Base-by-base conservation (phyloP, 768 basidiomycete genomes). In the Trametes cinnabarina region DNA sequence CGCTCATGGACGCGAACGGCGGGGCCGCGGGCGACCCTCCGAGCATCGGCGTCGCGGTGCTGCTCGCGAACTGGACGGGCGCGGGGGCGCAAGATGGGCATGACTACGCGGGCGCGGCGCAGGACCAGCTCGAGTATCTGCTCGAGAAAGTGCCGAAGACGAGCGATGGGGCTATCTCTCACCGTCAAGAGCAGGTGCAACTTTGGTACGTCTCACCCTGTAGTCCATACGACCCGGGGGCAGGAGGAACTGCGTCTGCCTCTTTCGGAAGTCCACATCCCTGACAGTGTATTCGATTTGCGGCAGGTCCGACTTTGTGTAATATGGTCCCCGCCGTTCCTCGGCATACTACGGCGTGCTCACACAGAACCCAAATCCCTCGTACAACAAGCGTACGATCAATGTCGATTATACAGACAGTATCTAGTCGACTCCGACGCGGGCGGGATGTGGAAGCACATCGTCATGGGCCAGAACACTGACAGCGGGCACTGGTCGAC, bases 241-340 rank as follows among this genome's bases (percentile, higher is more conserved):
- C 8, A 20, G 20, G 19, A 43, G 1, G 41, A 1, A 43, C 1
- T 22, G 19, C 4, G 19, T 23, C 41, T 43, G 41, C 22, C 3
- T 22, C 20, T 41, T n/a, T 48, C 20, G 8, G 44, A 58, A 35
- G 3, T 11, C 12, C 49, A 23, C 4, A 4, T 46, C 39, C n/a
- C 30, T 50, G 32, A 56, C 48, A 40, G 57, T 15, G 39, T 37
- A 40, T 55, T 47, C 42, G 8, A 28, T 23, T 14, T 26, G 4
- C 22, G 37, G 10, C 53, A 90, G 90, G 89, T 82, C 82, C 51
- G 91, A 93, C 68, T 92, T 79, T 51, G 79, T 89, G 12, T 92
- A 86, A n/a, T 69, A 92, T 92, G 92, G 87, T 87, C 0, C 92
- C n/a, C 92, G 1, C 90, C 91, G 0, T 95, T 93, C 69, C 72